A percentile compares a stretch with the other conserved stretches of the same genome.
Conservation (phyloP, 495 filamentous ascomycete species). For the Polyplosphaeria fusca region DNA sequence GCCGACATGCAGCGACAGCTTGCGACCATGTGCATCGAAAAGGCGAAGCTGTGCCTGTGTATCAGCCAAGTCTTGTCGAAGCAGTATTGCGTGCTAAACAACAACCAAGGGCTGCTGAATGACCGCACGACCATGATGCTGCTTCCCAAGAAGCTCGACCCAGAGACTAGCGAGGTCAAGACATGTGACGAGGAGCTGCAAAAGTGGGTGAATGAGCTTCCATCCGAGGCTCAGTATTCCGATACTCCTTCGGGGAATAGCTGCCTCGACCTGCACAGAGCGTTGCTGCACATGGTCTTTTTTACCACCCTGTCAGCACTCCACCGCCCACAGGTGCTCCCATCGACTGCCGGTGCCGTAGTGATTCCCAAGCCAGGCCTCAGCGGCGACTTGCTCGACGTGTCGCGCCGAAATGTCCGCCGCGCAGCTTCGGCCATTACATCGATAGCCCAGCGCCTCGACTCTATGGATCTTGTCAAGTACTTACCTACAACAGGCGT, state of each 20-base stretch:
- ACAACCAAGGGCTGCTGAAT: slow-evolving; percentile 61
- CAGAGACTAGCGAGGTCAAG: slow-evolving; percentile 70
- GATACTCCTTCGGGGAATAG: slow-evolving; percentile 48
- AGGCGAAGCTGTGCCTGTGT: slow-evolving; percentile 81
- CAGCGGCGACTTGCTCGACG: slow-evolving; percentile 63
- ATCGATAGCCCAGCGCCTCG: slow-evolving; percentile 68
- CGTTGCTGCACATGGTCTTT: slow-evolving; percentile 83
- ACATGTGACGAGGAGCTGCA: slow-evolving; percentile 69
- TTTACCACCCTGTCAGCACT: slow-evolving; percentile 82
- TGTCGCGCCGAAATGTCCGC: slow-evolving; percentile 73
- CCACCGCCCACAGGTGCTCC: slow-evolving; percentile 82
- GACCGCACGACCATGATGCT: slow-evolving; percentile 82
- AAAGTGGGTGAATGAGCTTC: slow-evolving; percentile 67
- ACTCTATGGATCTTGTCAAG: slow-evolving; percentile 62
- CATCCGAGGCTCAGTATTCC: slow-evolving; percentile 61
- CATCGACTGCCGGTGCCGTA: slow-evolving; percentile 48
- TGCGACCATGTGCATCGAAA: slow-evolving; percentile 84
- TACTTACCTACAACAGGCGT: slow-evolving; percentile 85
- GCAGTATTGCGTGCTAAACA: slow-evolving; percentile 85
- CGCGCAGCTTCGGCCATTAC: slow-evolving; percentile 79
- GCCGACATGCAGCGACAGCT: slow-evolving; percentile 65
- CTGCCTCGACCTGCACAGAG: slow-evolving; percentile 68
- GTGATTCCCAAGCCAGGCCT: slow-evolving; percentile 55
- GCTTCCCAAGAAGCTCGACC: slow-evolving; percentile 76
- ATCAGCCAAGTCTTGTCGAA: slow-evolving; percentile 79